Evolutionary conservation across 805 yeast genomes (phyloP), one percentile per base, ranked within the genome.

Genomic region (Wickerhamomyces subpelliculosus): DNA sequence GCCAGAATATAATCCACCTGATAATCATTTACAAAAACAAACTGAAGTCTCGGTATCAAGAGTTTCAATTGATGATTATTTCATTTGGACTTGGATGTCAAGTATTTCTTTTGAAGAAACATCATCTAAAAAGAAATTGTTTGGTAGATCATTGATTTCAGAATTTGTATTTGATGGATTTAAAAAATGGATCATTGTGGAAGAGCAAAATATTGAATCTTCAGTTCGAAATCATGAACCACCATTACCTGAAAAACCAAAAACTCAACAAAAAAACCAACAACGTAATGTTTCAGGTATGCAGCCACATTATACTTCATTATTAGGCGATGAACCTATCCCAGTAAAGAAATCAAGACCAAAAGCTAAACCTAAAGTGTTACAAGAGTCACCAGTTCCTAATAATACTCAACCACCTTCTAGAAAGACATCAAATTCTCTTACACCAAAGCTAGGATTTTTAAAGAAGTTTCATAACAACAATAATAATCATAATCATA

Each of bases 61-160:
- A 42, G 80, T 84, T 1, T 71, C 84, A 6, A 75, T 87, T 16
- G 95, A 85, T 57, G 96, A 87, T 57, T 87, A 83, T 57, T 87
- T 80, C 52, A 84, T 86, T 22, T 87, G 96, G 96, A 75, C 95
- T 1, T 87, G 96, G 96, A 65, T 86, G 52, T 76, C 88, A 1
- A 73, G 87, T 2, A 55, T 86, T 19, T 85, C 85, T 0, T 70
- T 78, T 24, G 96, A 87, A 54, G 83, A 84, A 52, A 75, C 87
- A 0, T 67, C 71, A 24, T 58, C 65, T 19, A 77, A 78, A 48
- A 83, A 83, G 56, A 71, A 72, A 24, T 58, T 80, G 2, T 87
- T 87, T 64, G 96, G 96, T 9, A 72, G 93, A 46, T 79, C 94
- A 0, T 68, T 85, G 39, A 85, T 87, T 7, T 73, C 85, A 37